Base-by-base conservation (phyloP, 2,329 filamentous ascomycete species). In the Microascus cirrosus region DNA sequence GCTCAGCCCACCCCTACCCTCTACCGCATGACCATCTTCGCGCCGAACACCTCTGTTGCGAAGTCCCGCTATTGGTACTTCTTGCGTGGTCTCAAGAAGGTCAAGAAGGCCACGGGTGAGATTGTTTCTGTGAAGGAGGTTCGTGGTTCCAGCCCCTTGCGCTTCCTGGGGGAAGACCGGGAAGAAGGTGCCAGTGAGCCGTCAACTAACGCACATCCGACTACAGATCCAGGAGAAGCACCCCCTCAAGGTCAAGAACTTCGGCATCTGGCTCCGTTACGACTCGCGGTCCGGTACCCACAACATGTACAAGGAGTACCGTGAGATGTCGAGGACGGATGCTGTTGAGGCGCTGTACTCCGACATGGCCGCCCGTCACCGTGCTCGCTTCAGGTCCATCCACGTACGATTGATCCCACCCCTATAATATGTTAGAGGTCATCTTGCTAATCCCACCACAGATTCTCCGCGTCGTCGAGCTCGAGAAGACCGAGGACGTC, bases 271-370 rank as follows among this genome's bases (percentile, higher is more conserved):
- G 95, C 87, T 99, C 81, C 92, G 95, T 76, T 99, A 99, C 83
- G 93, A 99, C 82, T 99, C 95, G 63, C 93, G 94, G 79, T 97
- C 94, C 71, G 94, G 94, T 71, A 99, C 94, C 71, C 94, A 99
- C 91, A 99, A 99, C 89, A 99, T 99, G 94, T 99, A 99, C 90
- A 97, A 97, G 87, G 94, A 99, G 87, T 97, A 96, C 89, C 90
- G 94, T 76, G 94, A 97, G 85, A 89, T 97, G 85, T 93, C 89
- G 75, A 85, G 94, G 78, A 89, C 87, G 72, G 93, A 94, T 68
- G 94, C 94, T 67, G 93, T 97, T 72, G 89, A 97, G 80, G 80
- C 93, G 68, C 86, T 99, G 74, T 99, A 99, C 88, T 89, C 94
- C 80, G 94, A 99, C 83, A 97, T 99, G 94, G 91, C 94, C 69